These are phyloP conservation scores for Penicillium sumatraense DNA, from an alignment of 2,329 filamentous ascomycete genomes.

Conservation along the genomic window DNA sequence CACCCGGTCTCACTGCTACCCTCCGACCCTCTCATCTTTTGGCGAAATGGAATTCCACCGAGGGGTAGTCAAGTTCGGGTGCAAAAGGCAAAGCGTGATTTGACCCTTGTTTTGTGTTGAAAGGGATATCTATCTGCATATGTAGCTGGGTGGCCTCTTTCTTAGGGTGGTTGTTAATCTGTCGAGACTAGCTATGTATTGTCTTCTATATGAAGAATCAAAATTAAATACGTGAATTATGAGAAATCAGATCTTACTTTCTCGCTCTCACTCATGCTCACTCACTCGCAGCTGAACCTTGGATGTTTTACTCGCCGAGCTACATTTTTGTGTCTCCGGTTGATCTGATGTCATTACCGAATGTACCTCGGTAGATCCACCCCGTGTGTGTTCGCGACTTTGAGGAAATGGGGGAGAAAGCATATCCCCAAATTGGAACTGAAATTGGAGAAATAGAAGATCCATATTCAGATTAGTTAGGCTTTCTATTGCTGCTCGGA, in stretches of 20 bases:
- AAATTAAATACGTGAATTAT: too few species aligned
- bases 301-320: not conserved
- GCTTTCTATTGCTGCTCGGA: too few species aligned
- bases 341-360: constrained; percentile 13
- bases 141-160: not conserved
- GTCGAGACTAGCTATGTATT: too few species aligned
- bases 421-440: not conserved
- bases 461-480: too few species aligned
- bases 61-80: constrained; percentile 36
- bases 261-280: too few species aligned
- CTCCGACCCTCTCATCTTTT: constrained; percentile 30
- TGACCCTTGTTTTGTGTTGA: constrained; percentile 34
- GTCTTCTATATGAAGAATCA: too few species aligned
- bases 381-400: too few species aligned
- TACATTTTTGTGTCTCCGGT: not conserved
- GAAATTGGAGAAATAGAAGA: not conserved
- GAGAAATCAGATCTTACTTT: too few species aligned
- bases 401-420: not conserved
- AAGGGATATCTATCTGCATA: too few species aligned
- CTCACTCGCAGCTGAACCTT: too few species aligned
- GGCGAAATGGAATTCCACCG: constrained; percentile 38
- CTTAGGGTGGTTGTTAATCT: too few species aligned
- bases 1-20: constrained; percentile 28
- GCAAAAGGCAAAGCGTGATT: constrained; percentile 23
- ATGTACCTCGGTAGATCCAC: constrained; percentile 19